Evolutionary conservation across 495 filamentous ascomycete species (phyloP).

Genomic region (Penicillium crystallinum): DNA sequence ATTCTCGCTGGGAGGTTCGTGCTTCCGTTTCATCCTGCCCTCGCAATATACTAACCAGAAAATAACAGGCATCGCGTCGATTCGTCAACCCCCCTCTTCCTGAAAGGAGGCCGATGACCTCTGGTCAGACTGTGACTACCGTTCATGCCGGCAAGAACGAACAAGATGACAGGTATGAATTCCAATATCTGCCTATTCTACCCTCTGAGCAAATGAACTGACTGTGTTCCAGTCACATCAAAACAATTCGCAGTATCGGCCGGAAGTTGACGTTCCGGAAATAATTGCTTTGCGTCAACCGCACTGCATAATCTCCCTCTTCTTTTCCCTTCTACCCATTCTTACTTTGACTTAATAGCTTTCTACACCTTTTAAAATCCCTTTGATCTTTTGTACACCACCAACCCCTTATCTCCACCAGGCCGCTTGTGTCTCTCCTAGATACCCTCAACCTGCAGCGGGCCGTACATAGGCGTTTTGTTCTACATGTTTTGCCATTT

Average conservation of each 20-base stretch:
- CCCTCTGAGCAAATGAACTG: neutral
- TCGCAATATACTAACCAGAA: slow-evolving; percentile 11
- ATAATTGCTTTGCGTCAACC: slow-evolving; percentile 6
- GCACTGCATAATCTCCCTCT: neutral
- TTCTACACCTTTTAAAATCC: neutral
- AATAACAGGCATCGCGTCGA: slow-evolving; percentile 35
- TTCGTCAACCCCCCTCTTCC: slow-evolving; percentile 33
- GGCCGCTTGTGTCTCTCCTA: slow-evolving; percentile 17
- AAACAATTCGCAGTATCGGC: slow-evolving; percentile 38
- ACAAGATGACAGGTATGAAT: slow-evolving; percentile 37
- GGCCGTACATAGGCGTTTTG: slow-evolving; percentile 28
- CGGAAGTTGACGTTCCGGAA: slow-evolving; percentile 36
- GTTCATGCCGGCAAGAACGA: slow-evolving; percentile 25
- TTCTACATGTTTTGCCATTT: neutral
- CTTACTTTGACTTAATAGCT: neutral
- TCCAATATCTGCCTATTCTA: neutral
- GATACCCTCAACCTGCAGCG: slow-evolving; percentile 29
- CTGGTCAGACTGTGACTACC: slow-evolving; percentile 26
- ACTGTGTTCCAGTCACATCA: slow-evolving; percentile 24
- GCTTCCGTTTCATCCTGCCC: neutral
- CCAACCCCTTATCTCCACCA: neutral
- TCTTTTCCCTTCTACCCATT: neutral
- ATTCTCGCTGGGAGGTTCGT: slow-evolving; percentile 41
- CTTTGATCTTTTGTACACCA: slow-evolving; percentile 10
- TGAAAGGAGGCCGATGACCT: slow-evolving; percentile 32